Percentiles rank a stretch among this genome's conserved stretches.
Conservation (phyloP, 495 filamentous ascomycete species). For the Evansstolkia leycettana region DNA sequence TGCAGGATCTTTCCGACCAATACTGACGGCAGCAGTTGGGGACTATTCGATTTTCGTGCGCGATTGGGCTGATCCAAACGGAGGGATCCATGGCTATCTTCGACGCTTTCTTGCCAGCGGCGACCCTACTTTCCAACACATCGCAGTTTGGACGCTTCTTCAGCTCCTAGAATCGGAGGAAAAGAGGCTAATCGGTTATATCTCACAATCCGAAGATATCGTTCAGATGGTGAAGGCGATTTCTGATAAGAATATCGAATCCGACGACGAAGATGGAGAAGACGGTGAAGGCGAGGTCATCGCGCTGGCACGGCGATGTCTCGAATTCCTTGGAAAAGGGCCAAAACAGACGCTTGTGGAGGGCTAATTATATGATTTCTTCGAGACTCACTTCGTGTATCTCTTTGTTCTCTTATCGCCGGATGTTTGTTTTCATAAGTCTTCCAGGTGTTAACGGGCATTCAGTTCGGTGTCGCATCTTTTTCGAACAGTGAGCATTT, state of each 20-base stretch:
- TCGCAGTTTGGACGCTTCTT: slow-evolving; percentile 94
- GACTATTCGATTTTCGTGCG: slow-evolving; percentile 94
- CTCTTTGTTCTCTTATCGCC: slow-evolving; percentile 5
- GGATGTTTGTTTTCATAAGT: slow-evolving; percentile 3
- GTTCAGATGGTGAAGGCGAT: slow-evolving; percentile 84
- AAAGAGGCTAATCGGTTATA: slow-evolving; percentile 66
- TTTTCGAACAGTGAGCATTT: slow-evolving; percentile 26
- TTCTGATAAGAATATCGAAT: slow-evolving; percentile 80
- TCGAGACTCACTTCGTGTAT: background rate
- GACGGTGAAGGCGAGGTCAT: slow-evolving; percentile 94
- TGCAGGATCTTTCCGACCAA: background rate
- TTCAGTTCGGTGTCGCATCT: slow-evolving; percentile 14
- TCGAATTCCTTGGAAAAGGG: slow-evolving; percentile 68
- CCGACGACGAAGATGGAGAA: slow-evolving; percentile 78
- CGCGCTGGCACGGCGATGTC: slow-evolving; percentile 74
- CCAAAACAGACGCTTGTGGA: slow-evolving; percentile 43
- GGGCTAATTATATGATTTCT: slow-evolving; percentile 17
- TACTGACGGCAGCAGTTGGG: slow-evolving; percentile 50
- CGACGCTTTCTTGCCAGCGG: slow-evolving; percentile 85
- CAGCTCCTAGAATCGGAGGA: slow-evolving; percentile 94
- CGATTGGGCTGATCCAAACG: slow-evolving; percentile 84
- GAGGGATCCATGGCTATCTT: slow-evolving; percentile 91
- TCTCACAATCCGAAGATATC: slow-evolving; percentile 76
- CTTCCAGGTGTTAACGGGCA: slow-evolving; percentile 23
- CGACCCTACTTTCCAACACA: slow-evolving; percentile 97